These are phyloP conservation scores for Candida ipomoeae DNA, from an alignment of 805 yeast genomes.

Conservation along the genomic window DNA sequence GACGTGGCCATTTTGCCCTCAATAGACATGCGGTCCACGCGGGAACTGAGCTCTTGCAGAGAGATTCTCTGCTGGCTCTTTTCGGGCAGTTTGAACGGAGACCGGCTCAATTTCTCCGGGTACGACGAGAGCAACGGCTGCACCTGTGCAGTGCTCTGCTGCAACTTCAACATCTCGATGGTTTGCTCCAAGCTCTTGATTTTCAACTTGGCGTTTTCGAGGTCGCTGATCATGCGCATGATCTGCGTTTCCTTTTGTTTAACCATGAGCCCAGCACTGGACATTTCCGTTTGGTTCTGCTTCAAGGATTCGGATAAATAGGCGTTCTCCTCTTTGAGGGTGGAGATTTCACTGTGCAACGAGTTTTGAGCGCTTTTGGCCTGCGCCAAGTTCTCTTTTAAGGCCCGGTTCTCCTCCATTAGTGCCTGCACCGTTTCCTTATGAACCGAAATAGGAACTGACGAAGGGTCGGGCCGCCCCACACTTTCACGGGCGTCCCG, in stretches of 20 bases:
- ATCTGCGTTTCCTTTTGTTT: constrained; percentile 72
- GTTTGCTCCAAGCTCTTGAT: constrained; percentile 51
- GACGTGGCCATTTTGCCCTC: constrained; percentile 19
- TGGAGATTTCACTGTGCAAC: constrained; percentile 23
- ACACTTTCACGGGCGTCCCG: constrained; percentile 6
- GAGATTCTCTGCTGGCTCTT: constrained; percentile 18
- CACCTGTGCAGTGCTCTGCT: constrained; percentile 19
- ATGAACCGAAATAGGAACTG: constrained; percentile 1
- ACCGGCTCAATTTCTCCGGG: constrained; percentile 2
- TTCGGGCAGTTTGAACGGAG: constrained; percentile 16
- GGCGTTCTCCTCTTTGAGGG: constrained; percentile 27
- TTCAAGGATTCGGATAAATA: constrained; percentile 6
- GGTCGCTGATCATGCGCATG: constrained; percentile 54
- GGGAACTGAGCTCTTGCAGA: constrained; percentile 36
- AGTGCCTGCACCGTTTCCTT: constrained; percentile 35
- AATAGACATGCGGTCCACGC: constrained; percentile 40
- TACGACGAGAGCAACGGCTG: constrained; percentile 5
- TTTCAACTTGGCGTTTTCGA: constrained; percentile 53
- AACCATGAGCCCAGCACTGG: constrained; percentile 45
- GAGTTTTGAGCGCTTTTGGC: constrained; percentile 21
- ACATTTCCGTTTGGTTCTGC: constrained; percentile 28
- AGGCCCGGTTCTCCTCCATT: constrained; percentile 49
- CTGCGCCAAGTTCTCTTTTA: constrained; percentile 28
- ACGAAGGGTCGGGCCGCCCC: background rate
- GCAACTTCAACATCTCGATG: constrained; percentile 26